These are phyloP conservation scores for Hyaloscypha finlandica DNA, from an alignment of 495 filamentous ascomycete species.

Conservation along the genomic window DNA sequence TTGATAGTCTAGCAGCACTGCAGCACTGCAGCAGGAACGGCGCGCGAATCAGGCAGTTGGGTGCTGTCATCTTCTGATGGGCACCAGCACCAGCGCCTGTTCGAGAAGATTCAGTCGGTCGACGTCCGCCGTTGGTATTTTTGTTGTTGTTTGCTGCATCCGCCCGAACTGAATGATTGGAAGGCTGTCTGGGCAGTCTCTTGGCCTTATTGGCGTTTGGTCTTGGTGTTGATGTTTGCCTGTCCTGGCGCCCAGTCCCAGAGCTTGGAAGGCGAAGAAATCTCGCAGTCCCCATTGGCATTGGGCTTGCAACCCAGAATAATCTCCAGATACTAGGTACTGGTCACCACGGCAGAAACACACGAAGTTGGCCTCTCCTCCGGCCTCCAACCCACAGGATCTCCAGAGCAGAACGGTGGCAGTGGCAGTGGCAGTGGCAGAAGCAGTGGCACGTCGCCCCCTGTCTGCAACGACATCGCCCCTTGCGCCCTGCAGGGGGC, in stretches of 20 bases:
- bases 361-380: not conserved
- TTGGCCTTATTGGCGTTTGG: not conserved
- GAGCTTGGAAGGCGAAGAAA: not conserved
- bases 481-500: too few species aligned
- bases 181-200: not conserved
- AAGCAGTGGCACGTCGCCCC: too few species aligned
- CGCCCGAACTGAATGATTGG: not conserved
- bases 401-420: not conserved
- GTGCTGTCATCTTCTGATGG: not conserved
- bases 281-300: too few species aligned
- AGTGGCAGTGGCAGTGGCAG: not conserved
- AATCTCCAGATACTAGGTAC: not conserved
- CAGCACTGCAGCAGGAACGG: too few species aligned
- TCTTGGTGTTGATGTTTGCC: not conserved
- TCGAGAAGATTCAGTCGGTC: not conserved
- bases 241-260: not conserved
- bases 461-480: too few species aligned
- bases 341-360: not conserved
- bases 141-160: not conserved
- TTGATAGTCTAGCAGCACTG: not conserved
- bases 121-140: not conserved
- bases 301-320: not conserved
- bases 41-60: not conserved
- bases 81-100: too few species aligned
- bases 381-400: not conserved